Conservation (phyloP, 164 flowering plant species). For the Akebia trifoliata region DNA sequence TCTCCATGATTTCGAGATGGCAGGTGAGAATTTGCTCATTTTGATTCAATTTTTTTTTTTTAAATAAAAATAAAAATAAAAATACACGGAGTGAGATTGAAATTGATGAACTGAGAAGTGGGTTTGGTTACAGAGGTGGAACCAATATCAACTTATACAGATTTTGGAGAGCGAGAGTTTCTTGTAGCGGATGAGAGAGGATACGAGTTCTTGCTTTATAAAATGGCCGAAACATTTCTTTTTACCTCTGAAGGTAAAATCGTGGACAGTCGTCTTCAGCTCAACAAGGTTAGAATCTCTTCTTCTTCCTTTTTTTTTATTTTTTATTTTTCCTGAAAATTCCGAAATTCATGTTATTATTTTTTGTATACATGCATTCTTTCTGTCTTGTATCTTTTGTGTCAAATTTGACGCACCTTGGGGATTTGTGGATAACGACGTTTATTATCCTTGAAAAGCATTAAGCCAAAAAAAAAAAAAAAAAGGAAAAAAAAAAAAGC, state of each 20-base stretch:
- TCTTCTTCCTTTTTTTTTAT: background rate
- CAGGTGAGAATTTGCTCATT: slow-evolving; percentile 41
- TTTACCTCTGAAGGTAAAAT: slow-evolving; percentile 56
- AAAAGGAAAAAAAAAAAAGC: no score
- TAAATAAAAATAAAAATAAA: no score
- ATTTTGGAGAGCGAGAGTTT: slow-evolving; percentile 77
- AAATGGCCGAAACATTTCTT: slow-evolving; percentile 75
- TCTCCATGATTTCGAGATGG: slow-evolving; percentile 95
- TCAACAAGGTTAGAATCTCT: slow-evolving; percentile 63
- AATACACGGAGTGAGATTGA: no score
- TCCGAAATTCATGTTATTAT: slow-evolving; percentile 10
- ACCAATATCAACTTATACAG: slow-evolving; percentile 79
- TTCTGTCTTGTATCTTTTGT: background rate
- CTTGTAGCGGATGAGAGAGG: slow-evolving; percentile 90
- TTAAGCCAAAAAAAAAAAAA: no score
- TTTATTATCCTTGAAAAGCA: slow-evolving; percentile 4
- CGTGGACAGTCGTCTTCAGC: slow-evolving; percentile 61
- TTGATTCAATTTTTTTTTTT: background rate
- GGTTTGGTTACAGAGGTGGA: slow-evolving; percentile 61
- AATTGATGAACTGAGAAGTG: background rate
- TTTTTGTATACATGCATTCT: slow-evolving; percentile 9
- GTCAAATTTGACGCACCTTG: slow-evolving; percentile 28
- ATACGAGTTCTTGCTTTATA: slow-evolving; percentile 58
- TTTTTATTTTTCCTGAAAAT: slow-evolving; percentile 1
- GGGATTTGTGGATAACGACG: slow-evolving; percentile 27